These are phyloP conservation scores for Talaromyces sp. DNA, from an alignment of 2,329 filamentous ascomycete species.

Conservation along the genomic window DNA sequence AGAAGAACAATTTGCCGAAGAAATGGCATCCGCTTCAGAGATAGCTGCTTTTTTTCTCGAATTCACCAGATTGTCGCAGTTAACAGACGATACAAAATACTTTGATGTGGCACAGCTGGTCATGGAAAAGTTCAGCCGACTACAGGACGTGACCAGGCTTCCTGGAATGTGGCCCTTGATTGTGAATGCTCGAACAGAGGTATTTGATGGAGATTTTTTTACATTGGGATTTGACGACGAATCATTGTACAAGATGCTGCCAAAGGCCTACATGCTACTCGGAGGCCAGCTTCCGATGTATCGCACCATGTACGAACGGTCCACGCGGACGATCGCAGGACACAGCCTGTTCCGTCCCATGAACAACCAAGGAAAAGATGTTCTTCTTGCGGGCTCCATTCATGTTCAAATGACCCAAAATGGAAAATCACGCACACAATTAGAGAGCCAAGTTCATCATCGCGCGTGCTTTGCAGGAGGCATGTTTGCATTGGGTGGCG, in stretches of 20 bases:
- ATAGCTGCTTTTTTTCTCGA: constrained; percentile 46
- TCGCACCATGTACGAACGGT: constrained; percentile 59
- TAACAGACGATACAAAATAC: constrained; percentile 41
- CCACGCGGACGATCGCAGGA: constrained; percentile 46
- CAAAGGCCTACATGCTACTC: constrained; percentile 51
- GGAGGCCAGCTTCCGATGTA: constrained; percentile 50
- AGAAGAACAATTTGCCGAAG: constrained; percentile 29
- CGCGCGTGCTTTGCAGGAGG: constrained; percentile 59
- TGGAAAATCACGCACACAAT: constrained; percentile 11
- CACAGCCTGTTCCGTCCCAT: constrained; percentile 55
- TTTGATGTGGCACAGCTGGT: constrained; percentile 44
- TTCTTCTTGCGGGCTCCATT: constrained; percentile 51
- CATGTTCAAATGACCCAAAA: constrained; percentile 27
- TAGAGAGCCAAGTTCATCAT: constrained; percentile 51
- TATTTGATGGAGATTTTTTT: constrained; percentile 43
- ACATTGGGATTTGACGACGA: constrained; percentile 60
- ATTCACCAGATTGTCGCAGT: constrained; percentile 45
- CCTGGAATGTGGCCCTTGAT: constrained; percentile 45
- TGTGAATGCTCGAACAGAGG: constrained; percentile 32
- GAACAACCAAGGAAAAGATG: constrained; percentile 48
- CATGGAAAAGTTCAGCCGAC: constrained; percentile 33
- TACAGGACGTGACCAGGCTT: constrained; percentile 39
- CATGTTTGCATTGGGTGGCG: constrained; percentile 57
- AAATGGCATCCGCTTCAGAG: constrained; percentile 35
- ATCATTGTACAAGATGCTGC: constrained; percentile 61